phyloP scores from a whole-genome alignment of 306 rosid genomes.

The Acacia melanoxylon region DNA sequence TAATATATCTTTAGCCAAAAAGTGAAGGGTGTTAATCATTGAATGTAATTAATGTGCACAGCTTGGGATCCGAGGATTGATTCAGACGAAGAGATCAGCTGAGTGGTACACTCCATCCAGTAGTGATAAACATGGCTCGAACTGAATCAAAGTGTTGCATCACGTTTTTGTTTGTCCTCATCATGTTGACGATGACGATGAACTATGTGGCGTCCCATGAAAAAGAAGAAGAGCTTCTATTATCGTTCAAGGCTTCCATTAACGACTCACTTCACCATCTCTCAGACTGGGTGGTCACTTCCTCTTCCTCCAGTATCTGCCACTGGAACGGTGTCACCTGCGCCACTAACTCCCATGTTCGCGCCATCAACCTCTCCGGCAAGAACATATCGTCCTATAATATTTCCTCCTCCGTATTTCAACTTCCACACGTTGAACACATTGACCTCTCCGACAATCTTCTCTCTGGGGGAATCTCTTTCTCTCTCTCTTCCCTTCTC shows the following conservation, averaged over 20 bases:
- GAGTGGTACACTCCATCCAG: not conserved
- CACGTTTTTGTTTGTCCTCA: constrained; percentile 33
- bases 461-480: constrained; percentile 46
- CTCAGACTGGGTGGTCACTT: constrained; percentile 58
- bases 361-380: constrained; percentile 50
- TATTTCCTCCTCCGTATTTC: constrained; percentile 50
- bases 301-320: constrained; percentile 48
- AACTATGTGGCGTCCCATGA: constrained; percentile 40
- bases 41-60: constrained; percentile 26
- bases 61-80: constrained; percentile 57
- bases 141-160: not conserved
- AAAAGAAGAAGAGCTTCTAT: constrained; percentile 56
- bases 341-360: constrained; percentile 44
- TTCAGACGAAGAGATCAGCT: constrained; percentile 25
- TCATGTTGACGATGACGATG: constrained; percentile 34
- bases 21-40: constrained; percentile 31
- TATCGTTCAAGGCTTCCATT: constrained; percentile 75
- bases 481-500: constrained; percentile 43
- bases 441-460: constrained; percentile 86
- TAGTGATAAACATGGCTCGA: constrained; percentile 49
- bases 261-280: constrained; percentile 61
- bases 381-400: constrained; percentile 64
- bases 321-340: constrained; percentile 74
- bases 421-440: constrained; percentile 39
- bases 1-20: not conserved